phyloP scores from a whole-genome alignment of 495 filamentous ascomycete genomes.

The Friedmanniomyces simplex region DNA sequence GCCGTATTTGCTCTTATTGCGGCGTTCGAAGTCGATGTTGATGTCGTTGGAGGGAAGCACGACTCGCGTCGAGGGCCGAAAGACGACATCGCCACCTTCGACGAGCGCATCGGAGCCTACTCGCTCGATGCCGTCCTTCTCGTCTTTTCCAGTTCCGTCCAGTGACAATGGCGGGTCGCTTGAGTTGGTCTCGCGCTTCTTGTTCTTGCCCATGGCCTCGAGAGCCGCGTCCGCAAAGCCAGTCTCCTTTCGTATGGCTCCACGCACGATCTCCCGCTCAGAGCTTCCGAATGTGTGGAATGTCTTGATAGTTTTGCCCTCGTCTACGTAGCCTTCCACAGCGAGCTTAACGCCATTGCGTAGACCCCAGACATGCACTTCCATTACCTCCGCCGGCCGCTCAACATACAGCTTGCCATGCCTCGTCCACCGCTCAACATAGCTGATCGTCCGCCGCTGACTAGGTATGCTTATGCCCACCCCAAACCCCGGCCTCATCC shows the following conservation, averaged over 20 bases:
- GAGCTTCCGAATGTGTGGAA: constrained; percentile 68
- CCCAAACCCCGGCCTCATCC: constrained; percentile 85
- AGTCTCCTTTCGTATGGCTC: constrained; percentile 30
- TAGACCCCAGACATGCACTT: constrained; percentile 84
- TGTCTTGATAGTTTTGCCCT: constrained; percentile 73
- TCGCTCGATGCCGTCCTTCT: neutral
- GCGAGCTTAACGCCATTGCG: constrained; percentile 78
- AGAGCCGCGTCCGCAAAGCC: constrained; percentile 41
- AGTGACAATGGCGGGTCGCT: neutral
- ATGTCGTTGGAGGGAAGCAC: constrained; percentile 70
- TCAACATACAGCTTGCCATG: constrained; percentile 72
- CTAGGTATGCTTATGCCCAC: constrained; percentile 86
- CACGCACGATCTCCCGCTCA: constrained; percentile 59
- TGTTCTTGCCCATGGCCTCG: neutral
- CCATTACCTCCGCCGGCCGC: constrained; percentile 69
- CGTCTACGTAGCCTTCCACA: constrained; percentile 75
- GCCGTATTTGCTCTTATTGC: constrained; percentile 65
- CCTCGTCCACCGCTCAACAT: constrained; percentile 79
- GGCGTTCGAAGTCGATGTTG: constrained; percentile 79
- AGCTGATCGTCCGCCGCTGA: constrained; percentile 79
- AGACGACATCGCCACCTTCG: constrained; percentile 48
- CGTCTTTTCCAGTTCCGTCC: neutral
- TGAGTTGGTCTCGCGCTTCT: neutral
- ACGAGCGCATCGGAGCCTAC: neutral
- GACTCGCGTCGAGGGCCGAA: constrained; percentile 57